These are phyloP conservation scores for Exophiala mesophila DNA, from an alignment of 2,329 filamentous ascomycete species.

Conservation along the genomic window DNA sequence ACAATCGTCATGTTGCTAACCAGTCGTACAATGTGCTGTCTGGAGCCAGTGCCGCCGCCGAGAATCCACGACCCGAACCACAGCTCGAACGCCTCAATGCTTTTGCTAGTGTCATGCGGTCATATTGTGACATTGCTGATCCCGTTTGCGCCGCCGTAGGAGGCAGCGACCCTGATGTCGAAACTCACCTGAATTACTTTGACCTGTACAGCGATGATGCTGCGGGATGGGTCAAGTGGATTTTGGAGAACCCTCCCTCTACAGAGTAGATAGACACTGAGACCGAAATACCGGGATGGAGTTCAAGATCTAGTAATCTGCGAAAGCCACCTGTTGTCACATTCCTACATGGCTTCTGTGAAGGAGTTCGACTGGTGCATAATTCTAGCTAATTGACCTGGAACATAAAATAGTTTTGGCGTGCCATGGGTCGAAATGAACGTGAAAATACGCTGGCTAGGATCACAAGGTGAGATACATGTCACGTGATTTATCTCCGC, in stretches of 20 bases:
- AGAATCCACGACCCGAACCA: conserved; percentile 2
- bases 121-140: conserved; percentile 6
- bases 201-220: conserved; percentile 10
- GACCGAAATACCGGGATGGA: no score
- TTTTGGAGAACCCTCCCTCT: neutral
- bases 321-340: no score
- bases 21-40: conserved; percentile 9
- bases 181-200: conserved; percentile 11
- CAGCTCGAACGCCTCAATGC: conserved; percentile 5
- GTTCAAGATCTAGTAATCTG: no score
- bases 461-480: no score
- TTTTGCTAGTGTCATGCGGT: neutral
- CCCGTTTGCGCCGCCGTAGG: conserved; percentile 8
- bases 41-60: conserved; percentile 3
- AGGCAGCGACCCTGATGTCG: neutral
- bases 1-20: conserved; percentile 5
- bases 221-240: conserved; percentile 9
- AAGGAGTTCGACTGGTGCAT: no score
- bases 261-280: no score
- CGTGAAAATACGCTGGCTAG: no score
- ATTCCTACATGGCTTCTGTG: no score
- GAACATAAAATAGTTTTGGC: no score
- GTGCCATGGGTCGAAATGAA: no score
- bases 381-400: no score
- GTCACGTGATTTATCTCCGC: no score